Conservation (phyloP, 2,329 filamentous ascomycete species). For the Hypoxylon sp. region DNA sequence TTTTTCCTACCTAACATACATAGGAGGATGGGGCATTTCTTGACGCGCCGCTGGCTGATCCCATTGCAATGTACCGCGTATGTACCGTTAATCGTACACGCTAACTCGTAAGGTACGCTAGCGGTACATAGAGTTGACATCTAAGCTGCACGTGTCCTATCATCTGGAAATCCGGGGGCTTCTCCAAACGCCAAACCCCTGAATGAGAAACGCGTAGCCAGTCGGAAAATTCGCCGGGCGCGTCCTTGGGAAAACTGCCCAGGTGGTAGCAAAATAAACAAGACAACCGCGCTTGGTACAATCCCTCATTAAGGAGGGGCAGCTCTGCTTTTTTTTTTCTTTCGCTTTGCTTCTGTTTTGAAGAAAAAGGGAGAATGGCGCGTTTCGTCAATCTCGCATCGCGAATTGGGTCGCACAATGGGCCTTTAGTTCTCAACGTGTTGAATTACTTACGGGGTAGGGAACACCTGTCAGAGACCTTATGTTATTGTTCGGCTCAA, state of each 20-base stretch:
- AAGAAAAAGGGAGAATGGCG: slow-evolving; percentile 31
- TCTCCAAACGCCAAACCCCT: slow-evolving; percentile 49
- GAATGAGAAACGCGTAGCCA: slow-evolving; percentile 42
- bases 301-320: slow-evolving; percentile 31
- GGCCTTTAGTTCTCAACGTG: slow-evolving; percentile 40
- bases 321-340: slow-evolving; percentile 28
- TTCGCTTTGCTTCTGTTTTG: slow-evolving; percentile 32
- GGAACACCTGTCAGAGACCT: slow-evolving; percentile 31
- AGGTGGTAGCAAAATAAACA: slow-evolving; percentile 44
- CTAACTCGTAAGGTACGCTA: not conserved
- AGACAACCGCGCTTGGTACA: slow-evolving; percentile 36
- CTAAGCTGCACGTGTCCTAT: slow-evolving; percentile 46
- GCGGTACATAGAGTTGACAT: slow-evolving; percentile 3
- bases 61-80: slow-evolving; percentile 7
- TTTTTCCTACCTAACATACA: slow-evolving; percentile 6
- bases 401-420: slow-evolving; percentile 37
- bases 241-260: slow-evolving; percentile 31
- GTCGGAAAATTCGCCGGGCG: slow-evolving; percentile 51
- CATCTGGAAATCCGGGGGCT: slow-evolving; percentile 42
- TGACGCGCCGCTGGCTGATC: slow-evolving; percentile 26
- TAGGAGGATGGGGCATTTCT: slow-evolving; percentile 11
- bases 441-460: slow-evolving; percentile 43
- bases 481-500: slow-evolving; percentile 49
- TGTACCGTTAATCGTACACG: not conserved
- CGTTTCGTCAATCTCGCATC: slow-evolving; percentile 31